Conservation (phyloP, 208 protist genomes). For the Wallacemonas sp. region DNA sequence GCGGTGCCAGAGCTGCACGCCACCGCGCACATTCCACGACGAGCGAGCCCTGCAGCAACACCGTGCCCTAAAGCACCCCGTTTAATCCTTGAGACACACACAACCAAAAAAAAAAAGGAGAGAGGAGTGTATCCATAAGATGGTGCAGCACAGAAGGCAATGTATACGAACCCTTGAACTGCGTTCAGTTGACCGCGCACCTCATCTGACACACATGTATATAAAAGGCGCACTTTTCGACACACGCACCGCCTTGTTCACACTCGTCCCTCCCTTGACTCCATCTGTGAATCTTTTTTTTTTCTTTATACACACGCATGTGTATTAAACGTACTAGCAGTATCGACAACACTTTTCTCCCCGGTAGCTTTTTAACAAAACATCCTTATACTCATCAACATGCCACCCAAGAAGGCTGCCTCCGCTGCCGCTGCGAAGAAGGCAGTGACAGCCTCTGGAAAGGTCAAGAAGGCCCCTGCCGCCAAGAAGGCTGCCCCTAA, state of each 20-base stretch:
- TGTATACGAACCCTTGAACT: no score
- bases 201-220: no score
- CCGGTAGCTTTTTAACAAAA: no score
- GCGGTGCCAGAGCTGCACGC: constrained; percentile 25
- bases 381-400: no score
- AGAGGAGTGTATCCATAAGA: not conserved
- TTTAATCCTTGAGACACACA: not conserved
- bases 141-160: no score
- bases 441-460: not conserved
- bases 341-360: no score
- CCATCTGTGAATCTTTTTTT: no score
- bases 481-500: constrained; percentile 14
- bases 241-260: not conserved
- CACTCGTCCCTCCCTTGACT: not conserved
- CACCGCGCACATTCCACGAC: constrained; percentile 25
- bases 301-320: no score
- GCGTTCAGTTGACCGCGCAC: no score
- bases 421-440: constrained; percentile 23
- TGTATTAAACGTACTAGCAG: no score
- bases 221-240: no score
- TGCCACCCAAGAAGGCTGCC: constrained; percentile 37
- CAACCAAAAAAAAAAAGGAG: not conserved
- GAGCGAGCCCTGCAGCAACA: constrained; percentile 44
- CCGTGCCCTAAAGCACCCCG: constrained; percentile 25
- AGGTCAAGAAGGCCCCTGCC: constrained; percentile 15